Evolutionary conservation across 768 basidiomycete genomes (phyloP).

Genomic region (Brasilioporus rufonigricans): DNA sequence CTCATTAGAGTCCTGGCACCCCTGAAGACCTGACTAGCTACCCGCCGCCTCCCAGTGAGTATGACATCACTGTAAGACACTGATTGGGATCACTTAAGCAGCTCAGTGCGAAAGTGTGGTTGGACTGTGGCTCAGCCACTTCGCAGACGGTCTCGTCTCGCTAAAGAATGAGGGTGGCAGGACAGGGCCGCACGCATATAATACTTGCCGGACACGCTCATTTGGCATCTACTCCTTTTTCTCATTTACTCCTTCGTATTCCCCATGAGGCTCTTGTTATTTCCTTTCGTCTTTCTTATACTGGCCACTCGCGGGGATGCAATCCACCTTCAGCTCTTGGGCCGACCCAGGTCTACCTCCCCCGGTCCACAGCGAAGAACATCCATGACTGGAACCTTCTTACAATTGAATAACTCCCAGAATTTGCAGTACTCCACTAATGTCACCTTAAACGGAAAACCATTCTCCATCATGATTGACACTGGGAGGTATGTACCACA

Average conservation of each 20-base stretch:
- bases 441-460: slow-evolving; percentile 36
- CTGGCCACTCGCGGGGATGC: slow-evolving; percentile 6
- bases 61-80: too few species aligned
- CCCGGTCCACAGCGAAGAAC: slow-evolving; percentile 23
- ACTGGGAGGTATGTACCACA: slow-evolving; percentile 42
- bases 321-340: slow-evolving; percentile 14
- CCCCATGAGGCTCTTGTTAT: slow-evolving; percentile 9
- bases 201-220: background rate
- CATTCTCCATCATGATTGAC: slow-evolving; percentile 38
- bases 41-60: too few species aligned
- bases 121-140: too few species aligned
- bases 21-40: too few species aligned
- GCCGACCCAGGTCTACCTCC: slow-evolving; percentile 5
- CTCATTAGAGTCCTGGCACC: too few species aligned
- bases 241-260: background rate
- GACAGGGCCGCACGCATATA: slow-evolving; percentile 4
- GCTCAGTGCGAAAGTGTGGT: too few species aligned
- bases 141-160: too few species aligned
- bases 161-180: too few species aligned
- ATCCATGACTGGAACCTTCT: slow-evolving; percentile 27
- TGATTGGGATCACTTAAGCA: too few species aligned
- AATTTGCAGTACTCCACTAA: slow-evolving; percentile 40
- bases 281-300: slow-evolving; percentile 13
- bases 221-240: background rate
- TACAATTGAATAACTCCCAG: slow-evolving; percentile 27